A percentile compares a stretch with the other conserved stretches of the same genome.
phyloP scores from a whole-genome alignment of 2,329 filamentous ascomycete genomes.

The Bipolaris oryzae region DNA sequence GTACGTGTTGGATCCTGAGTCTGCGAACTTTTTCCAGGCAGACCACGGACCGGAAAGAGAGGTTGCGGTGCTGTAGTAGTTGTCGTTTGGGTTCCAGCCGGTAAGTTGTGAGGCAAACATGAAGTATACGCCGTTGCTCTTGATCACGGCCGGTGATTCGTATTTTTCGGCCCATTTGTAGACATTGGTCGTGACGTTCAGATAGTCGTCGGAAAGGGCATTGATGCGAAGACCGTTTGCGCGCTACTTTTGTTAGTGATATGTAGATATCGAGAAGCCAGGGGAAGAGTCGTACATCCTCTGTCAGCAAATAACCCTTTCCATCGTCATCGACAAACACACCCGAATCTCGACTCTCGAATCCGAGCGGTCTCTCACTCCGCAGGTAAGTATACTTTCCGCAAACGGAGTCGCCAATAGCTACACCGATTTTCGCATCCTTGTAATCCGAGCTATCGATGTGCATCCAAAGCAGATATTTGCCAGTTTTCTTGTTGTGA shows the following conservation, averaged over 20 bases:
- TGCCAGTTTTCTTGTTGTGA: conserved; percentile 66
- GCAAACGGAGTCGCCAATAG: conserved; percentile 64
- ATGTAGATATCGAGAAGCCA: too few relatives aligned
- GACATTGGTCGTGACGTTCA: conserved; percentile 55
- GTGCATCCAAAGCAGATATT: conserved; percentile 74
- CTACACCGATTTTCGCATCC: conserved; percentile 69
- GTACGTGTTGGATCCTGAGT: conserved; percentile 63
- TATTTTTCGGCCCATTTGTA: conserved; percentile 62
- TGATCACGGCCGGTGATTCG: conserved; percentile 68
- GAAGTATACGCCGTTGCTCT: conserved; percentile 65
- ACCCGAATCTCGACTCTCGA: conserved; percentile 64
- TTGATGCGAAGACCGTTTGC: conserved; percentile 64
- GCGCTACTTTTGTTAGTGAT: conserved; percentile 50
- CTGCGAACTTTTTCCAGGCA: conserved; percentile 64
- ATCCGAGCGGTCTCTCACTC: conserved; percentile 55
- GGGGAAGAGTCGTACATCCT: conserved; percentile 58
- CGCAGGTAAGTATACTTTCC: conserved; percentile 63
- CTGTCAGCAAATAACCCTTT: conserved; percentile 65
- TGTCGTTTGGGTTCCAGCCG: conserved; percentile 67
- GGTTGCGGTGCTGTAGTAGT: conserved; percentile 65
- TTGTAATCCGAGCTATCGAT: conserved; percentile 67
- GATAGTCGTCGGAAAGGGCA: conserved; percentile 62
- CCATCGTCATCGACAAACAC: conserved; percentile 68
- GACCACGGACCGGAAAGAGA: conserved; percentile 67
- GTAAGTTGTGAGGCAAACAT: conserved; percentile 63